Evolutionary conservation across 257 asterid species (phyloP), one percentile per base, ranked within the genome.

Genomic region (Fraxinus cuspidata): DNA sequence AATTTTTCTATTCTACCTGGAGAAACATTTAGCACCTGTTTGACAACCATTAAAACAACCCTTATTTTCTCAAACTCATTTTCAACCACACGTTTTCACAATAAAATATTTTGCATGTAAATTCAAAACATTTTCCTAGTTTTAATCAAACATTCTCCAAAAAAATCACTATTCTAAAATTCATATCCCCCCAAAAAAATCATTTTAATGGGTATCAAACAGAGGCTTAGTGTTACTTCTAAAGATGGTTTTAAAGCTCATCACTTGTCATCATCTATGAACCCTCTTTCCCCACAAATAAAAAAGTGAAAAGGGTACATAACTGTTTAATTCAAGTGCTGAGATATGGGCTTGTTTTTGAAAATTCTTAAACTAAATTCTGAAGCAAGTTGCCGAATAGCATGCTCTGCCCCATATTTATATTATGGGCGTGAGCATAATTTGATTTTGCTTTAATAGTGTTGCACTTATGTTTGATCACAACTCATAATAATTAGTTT

Each of bases 321-420:
- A 67, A 68, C 18, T 67, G 70, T 28, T 16, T 67, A 49, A 16
- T 67, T 74, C 47, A 51, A 75, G 53, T 73, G 12, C n/a, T 19
- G 66, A 71, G 63, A 64, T 5, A 53, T 37, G 19, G 19, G 27
- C 42, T 32, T 53, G 68, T 73, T 66, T 73, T 0, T 72, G 12
- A 15, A 77, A 28, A 42, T 64, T 71, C 4, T 25, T 37, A 23
- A 37, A n/a, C 16, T 21, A 58, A 74, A 29, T n/a, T 25, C 38
- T n/a, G 63, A 40, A 34, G 74, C 47, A 66, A 56, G 23, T 19
- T 56, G 66, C 66, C 21, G 3, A 56, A n/a, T 56, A 25, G 28
- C 66, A 4, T 6, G 25, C 15, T 56, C 66, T 56, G 29, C 29
- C 66, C 66, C 28, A 56, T 56, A 11, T 21, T 56, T 56, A 56